Conservation (phyloP, 176 grass and related monocot genomes). For the Dendrocalamus sinicus region DNA sequence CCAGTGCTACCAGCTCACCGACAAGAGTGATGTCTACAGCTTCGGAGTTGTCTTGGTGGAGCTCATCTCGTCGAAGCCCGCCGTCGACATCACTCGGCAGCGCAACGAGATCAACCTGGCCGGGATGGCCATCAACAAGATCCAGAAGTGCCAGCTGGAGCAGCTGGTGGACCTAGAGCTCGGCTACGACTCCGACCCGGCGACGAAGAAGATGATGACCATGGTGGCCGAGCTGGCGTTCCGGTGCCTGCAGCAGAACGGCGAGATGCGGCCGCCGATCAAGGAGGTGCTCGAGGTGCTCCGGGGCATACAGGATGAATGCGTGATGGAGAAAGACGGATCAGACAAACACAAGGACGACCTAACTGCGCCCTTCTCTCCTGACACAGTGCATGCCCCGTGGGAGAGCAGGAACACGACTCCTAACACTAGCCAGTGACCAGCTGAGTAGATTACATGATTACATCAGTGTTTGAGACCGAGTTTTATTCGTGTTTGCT, state of each 20-base stretch:
- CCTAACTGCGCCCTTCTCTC: conserved; percentile 41
- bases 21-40: conserved; percentile 93
- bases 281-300: conserved; percentile 80
- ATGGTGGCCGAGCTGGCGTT: conserved; percentile 93
- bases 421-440: conserved; percentile 63
- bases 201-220: conserved; percentile 76
- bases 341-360: conserved; percentile 48
- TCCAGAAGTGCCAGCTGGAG: conserved; percentile 73
- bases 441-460: conserved; percentile 35
- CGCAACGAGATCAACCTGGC: conserved; percentile 88
- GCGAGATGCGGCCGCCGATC: conserved; percentile 87
- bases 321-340: conserved; percentile 32
- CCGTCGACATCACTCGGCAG: conserved; percentile 71
- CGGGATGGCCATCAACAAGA: conserved; percentile 80
- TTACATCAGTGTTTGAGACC: conserved; percentile 4
- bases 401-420: conserved; percentile 71
- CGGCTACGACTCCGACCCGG: conserved; percentile 59
- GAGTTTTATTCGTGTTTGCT: conserved; percentile 6
- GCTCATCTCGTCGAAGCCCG: conserved; percentile 88
- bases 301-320: conserved; percentile 51
- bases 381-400: conserved; percentile 59
- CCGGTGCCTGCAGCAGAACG: conserved; percentile 87
- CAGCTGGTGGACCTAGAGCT: conserved; percentile 71
- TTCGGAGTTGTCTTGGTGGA: conserved; percentile 88
- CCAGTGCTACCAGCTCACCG: conserved; percentile 89